phyloP scores from a whole-genome alignment of 257 asterid species.

The Nicotiana noctiflora region DNA sequence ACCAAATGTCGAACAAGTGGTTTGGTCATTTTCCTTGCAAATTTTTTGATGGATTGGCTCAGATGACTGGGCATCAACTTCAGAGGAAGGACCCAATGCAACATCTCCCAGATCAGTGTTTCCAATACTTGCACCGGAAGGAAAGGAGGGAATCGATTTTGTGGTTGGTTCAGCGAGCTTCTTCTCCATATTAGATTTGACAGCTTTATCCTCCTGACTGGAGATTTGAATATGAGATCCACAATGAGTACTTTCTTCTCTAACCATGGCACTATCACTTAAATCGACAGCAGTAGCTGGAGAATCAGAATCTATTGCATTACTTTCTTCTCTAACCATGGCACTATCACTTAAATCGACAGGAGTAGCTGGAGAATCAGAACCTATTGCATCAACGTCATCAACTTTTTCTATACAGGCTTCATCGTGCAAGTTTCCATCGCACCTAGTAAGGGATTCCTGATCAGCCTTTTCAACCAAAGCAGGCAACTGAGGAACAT shows the following conservation, averaged over 20 bases:
- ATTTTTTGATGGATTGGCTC: neutral
- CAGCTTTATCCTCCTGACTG: neutral
- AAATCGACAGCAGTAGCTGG: neutral
- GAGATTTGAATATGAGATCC: neutral
- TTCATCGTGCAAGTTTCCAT: constrained; percentile 11
- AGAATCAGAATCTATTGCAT: constrained; percentile 1
- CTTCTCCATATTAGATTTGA: neutral
- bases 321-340: neutral
- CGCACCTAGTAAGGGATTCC: constrained; percentile 27
- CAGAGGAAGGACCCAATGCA: constrained; percentile 1
- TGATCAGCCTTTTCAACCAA: constrained; percentile 24
- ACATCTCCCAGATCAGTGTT: neutral
- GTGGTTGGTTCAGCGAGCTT: neutral
- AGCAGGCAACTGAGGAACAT: constrained; percentile 24
- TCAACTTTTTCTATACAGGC: constrained; percentile 18
- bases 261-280: constrained; percentile 2
- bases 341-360: constrained; percentile 2
- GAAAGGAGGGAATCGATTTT: neutral
- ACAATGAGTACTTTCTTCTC: neutral
- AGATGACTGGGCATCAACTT: constrained; percentile 5
- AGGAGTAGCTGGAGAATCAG: constrained; percentile 9
- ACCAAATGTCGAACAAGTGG: no score
- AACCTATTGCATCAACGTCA: constrained; percentile 6
- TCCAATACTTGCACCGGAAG: neutral
- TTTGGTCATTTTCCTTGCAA: neutral